These are phyloP conservation scores for Clathrus columnatus DNA, from an alignment of 768 basidiomycete species.

Conservation along the genomic window DNA sequence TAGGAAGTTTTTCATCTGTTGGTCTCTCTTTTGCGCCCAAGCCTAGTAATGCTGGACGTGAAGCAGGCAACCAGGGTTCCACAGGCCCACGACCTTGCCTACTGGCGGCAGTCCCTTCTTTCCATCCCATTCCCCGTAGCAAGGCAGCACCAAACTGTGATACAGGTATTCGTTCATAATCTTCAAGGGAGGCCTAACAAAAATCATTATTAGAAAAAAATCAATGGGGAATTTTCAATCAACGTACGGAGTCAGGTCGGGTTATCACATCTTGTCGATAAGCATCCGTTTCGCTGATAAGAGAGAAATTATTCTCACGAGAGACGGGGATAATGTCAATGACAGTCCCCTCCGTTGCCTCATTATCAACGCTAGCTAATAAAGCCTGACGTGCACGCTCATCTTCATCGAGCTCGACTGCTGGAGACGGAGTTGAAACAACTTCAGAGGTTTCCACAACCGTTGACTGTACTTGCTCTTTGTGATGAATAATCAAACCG, in stretches of 20 bases:
- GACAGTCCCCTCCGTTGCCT: slow-evolving; percentile 26
- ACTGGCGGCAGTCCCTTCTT: slow-evolving; percentile 66
- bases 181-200: slow-evolving; percentile 56
- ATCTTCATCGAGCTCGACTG: slow-evolving; percentile 57
- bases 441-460: slow-evolving; percentile 26
- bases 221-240: background rate
- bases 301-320: slow-evolving; percentile 18
- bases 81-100: slow-evolving; percentile 51
- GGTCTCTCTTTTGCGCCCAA: slow-evolving; percentile 86
- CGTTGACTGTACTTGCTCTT: slow-evolving; percentile 12
- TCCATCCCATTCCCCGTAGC: slow-evolving; percentile 96
- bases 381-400: slow-evolving; percentile 73
- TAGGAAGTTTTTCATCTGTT: slow-evolving; percentile 31
- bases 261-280: slow-evolving; percentile 75
- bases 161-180: slow-evolving; percentile 87
- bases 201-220: background rate
- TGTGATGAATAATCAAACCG: slow-evolving; percentile 37
- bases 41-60: slow-evolving; percentile 81
- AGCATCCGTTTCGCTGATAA: slow-evolving; percentile 73
- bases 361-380: slow-evolving; percentile 45
- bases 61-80: slow-evolving; percentile 73
- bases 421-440: slow-evolving; percentile 18
- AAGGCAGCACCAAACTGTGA: slow-evolving; percentile 90
- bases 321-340: slow-evolving; percentile 55
- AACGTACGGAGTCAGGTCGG: slow-evolving; percentile 47